Percentiles rank a stretch among this genome's conserved stretches.
phyloP scores from a whole-genome alignment of 2,329 filamentous ascomycete genomes.

The Talaromyces sp. region DNA sequence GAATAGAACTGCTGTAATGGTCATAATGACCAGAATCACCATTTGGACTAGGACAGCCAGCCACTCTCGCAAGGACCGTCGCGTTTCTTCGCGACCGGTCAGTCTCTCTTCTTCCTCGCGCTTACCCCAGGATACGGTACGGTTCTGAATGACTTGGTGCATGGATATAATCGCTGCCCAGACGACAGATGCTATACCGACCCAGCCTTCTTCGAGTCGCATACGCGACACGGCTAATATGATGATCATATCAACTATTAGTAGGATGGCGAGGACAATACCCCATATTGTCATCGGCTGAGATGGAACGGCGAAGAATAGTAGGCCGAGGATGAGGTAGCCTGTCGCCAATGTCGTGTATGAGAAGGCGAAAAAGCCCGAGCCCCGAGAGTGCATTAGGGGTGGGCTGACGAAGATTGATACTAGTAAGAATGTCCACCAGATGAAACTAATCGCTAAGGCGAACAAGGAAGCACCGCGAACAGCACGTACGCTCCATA shows the following conservation, averaged over 20 bases:
- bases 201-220: constrained; percentile 84
- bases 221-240: constrained; percentile 74
- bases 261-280: constrained; percentile 65
- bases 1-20: constrained; percentile 70
- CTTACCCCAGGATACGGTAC: constrained; percentile 88
- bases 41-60: constrained; percentile 75
- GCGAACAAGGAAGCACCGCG: constrained; percentile 78
- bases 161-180: constrained; percentile 80
- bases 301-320: constrained; percentile 88
- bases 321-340: constrained; percentile 72
- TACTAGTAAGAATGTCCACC: constrained; percentile 90
- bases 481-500: constrained; percentile 83
- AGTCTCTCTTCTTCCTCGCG: constrained; percentile 88
- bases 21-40: constrained; percentile 69
- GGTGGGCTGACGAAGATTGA: constrained; percentile 90
- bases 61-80: constrained; percentile 83
- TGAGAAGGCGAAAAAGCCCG: constrained; percentile 87
- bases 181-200: constrained; percentile 80
- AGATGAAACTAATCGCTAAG: constrained; percentile 74
- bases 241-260: constrained; percentile 76
- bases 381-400: constrained; percentile 80
- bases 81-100: constrained; percentile 83
- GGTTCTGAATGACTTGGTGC: constrained; percentile 78
- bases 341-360: constrained; percentile 78
- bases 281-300: constrained; percentile 75